Evolutionary conservation across 2,329 filamentous ascomycete species (phyloP), one percentile per base, ranked within the genome.

Genomic region (Alternaria sp.): DNA sequence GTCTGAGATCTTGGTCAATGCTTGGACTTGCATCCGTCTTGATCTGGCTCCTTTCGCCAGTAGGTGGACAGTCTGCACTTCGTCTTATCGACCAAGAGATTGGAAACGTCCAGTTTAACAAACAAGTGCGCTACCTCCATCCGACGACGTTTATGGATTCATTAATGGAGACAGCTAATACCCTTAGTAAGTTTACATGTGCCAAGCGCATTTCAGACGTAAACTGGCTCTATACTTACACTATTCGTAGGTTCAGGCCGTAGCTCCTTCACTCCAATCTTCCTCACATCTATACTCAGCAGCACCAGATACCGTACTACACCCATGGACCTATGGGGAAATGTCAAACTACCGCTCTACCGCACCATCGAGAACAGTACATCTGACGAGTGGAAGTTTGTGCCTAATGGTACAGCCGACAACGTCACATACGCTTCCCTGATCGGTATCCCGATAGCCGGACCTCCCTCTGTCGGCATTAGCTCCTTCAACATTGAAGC

Each of bases 31-130:
- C 68, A 9, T 63, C 74, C 6, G 66, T 71, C 33, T 43, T 75
- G 3, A 26, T 76, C 2, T 77, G 74, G 75, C 61, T 75, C 2
- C 64, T 76, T 8, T 76, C 75, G 6, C 74, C 75, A 1, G 63
- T 77, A 12, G 74, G 75, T 12, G 75, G 74, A 11, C 75, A 76
- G 49, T 72, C 74, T 15, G 72, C 74, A 2, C 67, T 77, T n/a
- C 70, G 75, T 14, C 55, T 77, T 5, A 49, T 75, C 5, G 49
- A 61, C 14, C 63, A 66, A 41, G 68, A 76, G 43, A 49, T 26
- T 5, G 49, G 60, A 10, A 53, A 64, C n/a, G 46, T 70, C 8
- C 41, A 60, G 10, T 64, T 63, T 6, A 69, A 60, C 21, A 62
- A 45, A 18, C 66, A 66, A 2, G 33, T 71, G 10, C 61, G 68